Evolutionary conservation across 257 asterid genomes (phyloP).

Genomic region (Linaria vulgaris): DNA sequence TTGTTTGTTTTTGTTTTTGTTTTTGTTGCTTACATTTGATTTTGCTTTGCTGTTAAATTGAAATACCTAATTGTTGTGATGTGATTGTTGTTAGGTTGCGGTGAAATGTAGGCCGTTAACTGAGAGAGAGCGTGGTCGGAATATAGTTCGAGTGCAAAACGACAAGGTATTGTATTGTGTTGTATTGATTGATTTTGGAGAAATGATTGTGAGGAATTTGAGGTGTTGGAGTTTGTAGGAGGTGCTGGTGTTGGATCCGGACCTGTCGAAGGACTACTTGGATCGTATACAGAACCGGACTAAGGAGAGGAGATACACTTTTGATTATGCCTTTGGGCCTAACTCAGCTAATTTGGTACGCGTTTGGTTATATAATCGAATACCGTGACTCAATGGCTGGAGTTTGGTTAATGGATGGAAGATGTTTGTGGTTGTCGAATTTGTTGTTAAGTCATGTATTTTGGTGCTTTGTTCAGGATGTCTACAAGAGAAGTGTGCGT

Average conservation of each 20-base stretch:
- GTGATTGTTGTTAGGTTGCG: slow-evolving; percentile 74
- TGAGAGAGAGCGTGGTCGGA: slow-evolving; percentile 61
- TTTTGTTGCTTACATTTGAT: slow-evolving; percentile 4
- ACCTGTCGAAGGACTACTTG: slow-evolving; percentile 81
- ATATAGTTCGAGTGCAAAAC: slow-evolving; percentile 72
- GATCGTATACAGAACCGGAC: slow-evolving; percentile 80
- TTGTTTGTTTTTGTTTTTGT: slow-evolving; percentile 14
- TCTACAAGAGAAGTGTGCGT: slow-evolving; percentile 62
- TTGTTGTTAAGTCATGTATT: slow-evolving; percentile 19
- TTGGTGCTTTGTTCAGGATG: slow-evolving; percentile 56
- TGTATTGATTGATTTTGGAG: neutral
- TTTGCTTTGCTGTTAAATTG: neutral
- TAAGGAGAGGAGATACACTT: slow-evolving; percentile 72
- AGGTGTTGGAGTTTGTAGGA: slow-evolving; percentile 51
- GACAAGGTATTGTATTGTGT: slow-evolving; percentile 53
- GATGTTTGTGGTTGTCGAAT: neutral
- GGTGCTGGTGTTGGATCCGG: slow-evolving; percentile 88
- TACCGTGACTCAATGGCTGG: no score
- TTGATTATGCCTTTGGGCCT: slow-evolving; percentile 87
- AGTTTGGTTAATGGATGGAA: no score
- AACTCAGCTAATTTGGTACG: slow-evolving; percentile 66
- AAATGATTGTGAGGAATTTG: slow-evolving; percentile 19
- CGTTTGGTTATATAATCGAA: slow-evolving; percentile 1
- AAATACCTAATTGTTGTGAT: slow-evolving; percentile 10
- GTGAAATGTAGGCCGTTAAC: slow-evolving; percentile 93